A percentile compares a stretch with the other conserved stretches of the same genome.
Evolutionary conservation across 1,284 basidiomycete species (phyloP).

Genomic region (Tilletia setariae): DNA sequence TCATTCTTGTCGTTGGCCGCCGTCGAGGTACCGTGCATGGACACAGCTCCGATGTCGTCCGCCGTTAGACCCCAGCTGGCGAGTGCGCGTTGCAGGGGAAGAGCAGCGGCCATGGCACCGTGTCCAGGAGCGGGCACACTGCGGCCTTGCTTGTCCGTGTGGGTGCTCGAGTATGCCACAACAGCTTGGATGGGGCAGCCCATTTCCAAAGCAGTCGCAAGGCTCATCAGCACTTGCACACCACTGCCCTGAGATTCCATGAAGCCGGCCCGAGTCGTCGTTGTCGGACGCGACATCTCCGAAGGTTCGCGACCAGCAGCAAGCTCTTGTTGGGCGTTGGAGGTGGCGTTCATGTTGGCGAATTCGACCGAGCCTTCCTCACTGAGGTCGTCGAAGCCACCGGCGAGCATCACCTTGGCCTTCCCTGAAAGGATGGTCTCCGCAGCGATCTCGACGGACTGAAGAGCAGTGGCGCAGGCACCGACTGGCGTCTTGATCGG

Average conservation of each 20-base stretch:
- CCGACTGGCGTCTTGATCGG: slow-evolving; percentile 99
- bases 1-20: slow-evolving; percentile 98
- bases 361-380: slow-evolving; percentile 92
- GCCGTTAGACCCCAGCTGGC: slow-evolving; percentile 92
- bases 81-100: slow-evolving; percentile 83
- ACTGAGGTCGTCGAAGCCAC: slow-evolving; percentile 95
- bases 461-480: slow-evolving; percentile 94
- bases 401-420: slow-evolving; percentile 98
- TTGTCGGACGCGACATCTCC: slow-evolving; percentile 98
- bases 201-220: slow-evolving; percentile 89
- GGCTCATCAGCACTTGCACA: slow-evolving; percentile 94
- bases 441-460: slow-evolving; percentile 96
- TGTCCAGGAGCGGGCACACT: slow-evolving; percentile 67
- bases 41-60: slow-evolving; percentile 77
- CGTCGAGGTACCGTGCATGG: slow-evolving; percentile 92
- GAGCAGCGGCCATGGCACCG: slow-evolving; percentile 46
- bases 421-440: slow-evolving; percentile 91
- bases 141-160: slow-evolving; percentile 85
- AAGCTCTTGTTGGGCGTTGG: slow-evolving; percentile 91
- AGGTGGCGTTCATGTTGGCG: slow-evolving; percentile 99
- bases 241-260: slow-evolving; percentile 95
- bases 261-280: slow-evolving; percentile 70
- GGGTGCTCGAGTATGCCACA: slow-evolving; percentile 92
- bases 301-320: slow-evolving; percentile 93
- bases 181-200: slow-evolving; percentile 90